Conservation (phyloP, 108 stramenopile species). For the Heterococcus sp. region DNA sequence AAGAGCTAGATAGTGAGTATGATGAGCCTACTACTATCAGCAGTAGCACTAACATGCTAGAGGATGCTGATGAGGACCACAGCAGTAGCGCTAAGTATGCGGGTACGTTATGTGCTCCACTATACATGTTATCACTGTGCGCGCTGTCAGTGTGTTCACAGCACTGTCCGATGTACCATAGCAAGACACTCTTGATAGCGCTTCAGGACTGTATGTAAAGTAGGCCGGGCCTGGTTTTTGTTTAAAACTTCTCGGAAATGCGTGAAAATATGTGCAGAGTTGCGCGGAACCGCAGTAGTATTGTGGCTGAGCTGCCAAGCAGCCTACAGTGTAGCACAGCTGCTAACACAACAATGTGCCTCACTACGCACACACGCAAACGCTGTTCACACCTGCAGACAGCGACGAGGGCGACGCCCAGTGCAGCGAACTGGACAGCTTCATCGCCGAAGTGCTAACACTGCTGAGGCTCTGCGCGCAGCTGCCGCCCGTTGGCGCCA, state of each 20-base stretch:
- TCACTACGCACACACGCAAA: not conserved
- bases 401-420: not conserved
- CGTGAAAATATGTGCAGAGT: too few species aligned
- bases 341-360: not conserved
- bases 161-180: not conserved
- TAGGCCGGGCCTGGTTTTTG: too few species aligned
- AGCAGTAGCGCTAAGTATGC: not conserved
- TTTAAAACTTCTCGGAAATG: too few species aligned
- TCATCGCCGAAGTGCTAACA: not conserved
- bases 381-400: not conserved
- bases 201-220: too few species aligned
- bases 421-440: not conserved
- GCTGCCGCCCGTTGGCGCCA: not conserved
- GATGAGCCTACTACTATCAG: not conserved
- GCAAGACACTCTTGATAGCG: not conserved
- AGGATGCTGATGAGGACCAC: not conserved
- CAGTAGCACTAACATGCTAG: not conserved
- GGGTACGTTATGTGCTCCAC: too few species aligned
- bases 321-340: not conserved
- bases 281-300: not conserved
- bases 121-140: not conserved
- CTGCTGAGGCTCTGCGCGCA: not conserved
- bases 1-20: conserved; percentile 1
- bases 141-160: not conserved
- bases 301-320: not conserved